Conservation (phyloP, 1,284 basidiomycete species). For the Boletus sp. region DNA sequence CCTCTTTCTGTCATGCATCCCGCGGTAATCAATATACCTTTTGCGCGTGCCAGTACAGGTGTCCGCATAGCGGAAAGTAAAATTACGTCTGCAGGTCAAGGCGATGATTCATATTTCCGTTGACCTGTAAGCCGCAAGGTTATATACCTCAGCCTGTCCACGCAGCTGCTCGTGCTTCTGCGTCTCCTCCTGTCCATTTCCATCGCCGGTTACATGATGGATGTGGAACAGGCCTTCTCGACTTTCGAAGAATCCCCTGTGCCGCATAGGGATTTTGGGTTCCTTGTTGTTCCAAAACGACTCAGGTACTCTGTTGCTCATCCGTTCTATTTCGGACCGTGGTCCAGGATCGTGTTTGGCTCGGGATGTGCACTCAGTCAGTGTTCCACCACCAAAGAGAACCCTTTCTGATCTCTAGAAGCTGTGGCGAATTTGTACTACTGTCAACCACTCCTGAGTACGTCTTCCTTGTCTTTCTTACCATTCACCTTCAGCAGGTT, state of each 20-base stretch:
- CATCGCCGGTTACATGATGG: slow-evolving; percentile 15
- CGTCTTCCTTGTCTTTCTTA: neutral
- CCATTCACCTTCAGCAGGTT: neutral
- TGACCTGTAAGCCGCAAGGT: slow-evolving; percentile 3
- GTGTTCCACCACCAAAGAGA: neutral
- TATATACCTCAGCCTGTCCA: slow-evolving; percentile 13
- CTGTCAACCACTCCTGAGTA: slow-evolving; percentile 67
- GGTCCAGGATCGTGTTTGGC: slow-evolving; percentile 17
- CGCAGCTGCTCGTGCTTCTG: neutral
- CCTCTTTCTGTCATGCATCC: neutral
- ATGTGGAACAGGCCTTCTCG: slow-evolving; percentile 11
- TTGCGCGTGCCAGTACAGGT: neutral
- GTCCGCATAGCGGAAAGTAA: neutral
- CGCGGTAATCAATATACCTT: slow-evolving; percentile 1
- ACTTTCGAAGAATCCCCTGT: neutral
- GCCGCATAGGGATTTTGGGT: slow-evolving; percentile 19
- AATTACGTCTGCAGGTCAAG: slow-evolving; percentile 7
- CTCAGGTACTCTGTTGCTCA: slow-evolving; percentile 11
- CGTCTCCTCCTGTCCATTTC: neutral
- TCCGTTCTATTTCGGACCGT: slow-evolving; percentile 17
- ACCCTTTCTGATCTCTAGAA: slow-evolving; percentile 23
- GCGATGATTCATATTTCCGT: slow-evolving; percentile 17
- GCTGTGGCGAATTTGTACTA: slow-evolving; percentile 69
- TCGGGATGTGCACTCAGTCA: slow-evolving; percentile 20
- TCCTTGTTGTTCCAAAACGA: slow-evolving; percentile 17